These are phyloP conservation scores for Hymenoscyphus albidus DNA, from an alignment of 2,329 filamentous ascomycete genomes.

Conservation along the genomic window DNA sequence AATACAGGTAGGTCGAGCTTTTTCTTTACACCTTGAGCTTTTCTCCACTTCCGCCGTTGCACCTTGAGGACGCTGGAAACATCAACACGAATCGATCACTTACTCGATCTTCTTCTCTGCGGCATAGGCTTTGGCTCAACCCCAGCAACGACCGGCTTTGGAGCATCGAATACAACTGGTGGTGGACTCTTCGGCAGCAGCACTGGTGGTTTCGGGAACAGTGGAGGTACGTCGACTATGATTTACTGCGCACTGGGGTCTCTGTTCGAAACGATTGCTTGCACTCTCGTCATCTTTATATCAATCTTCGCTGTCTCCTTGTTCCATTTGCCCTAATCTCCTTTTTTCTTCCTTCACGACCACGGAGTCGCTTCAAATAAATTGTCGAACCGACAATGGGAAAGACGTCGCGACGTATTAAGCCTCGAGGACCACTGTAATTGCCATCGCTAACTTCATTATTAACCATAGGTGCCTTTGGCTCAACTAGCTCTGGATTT, in stretches of 20 bases:
- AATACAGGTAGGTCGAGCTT: slow-evolving; percentile 36
- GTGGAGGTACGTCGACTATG: slow-evolving; percentile 38
- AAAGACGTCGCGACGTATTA: not conserved
- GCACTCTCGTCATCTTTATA: slow-evolving; percentile 8
- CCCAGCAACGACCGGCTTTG: slow-evolving; percentile 38
- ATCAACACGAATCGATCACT: slow-evolving; percentile 32
- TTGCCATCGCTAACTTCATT: slow-evolving; percentile 20
- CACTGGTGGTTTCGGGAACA: slow-evolving; percentile 35
- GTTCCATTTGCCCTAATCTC: not conserved
- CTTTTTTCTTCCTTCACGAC: not conserved
- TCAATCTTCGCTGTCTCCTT: slow-evolving; percentile 5
- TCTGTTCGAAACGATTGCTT: slow-evolving; percentile 13
- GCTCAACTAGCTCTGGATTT: slow-evolving; percentile 37
- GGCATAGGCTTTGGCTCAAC: slow-evolving; percentile 42
- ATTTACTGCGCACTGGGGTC: slow-evolving; percentile 24
- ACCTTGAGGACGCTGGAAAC: slow-evolving; percentile 16
- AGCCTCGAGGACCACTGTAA: not conserved
- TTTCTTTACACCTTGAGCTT: slow-evolving; percentile 12
- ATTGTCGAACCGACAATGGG: not conserved
- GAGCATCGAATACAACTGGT: slow-evolving; percentile 36
- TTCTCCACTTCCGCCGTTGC: slow-evolving; percentile 13
- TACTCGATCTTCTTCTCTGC: slow-evolving; percentile 32
- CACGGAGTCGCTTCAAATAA: not conserved
- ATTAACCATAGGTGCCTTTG: slow-evolving; percentile 39
- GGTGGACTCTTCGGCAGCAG: slow-evolving; percentile 41